Evolutionary conservation across 1,139 yeast species (phyloP), one percentile per base, ranked within the genome.

Genomic region (Nadsonia starkeyi-henricii): DNA sequence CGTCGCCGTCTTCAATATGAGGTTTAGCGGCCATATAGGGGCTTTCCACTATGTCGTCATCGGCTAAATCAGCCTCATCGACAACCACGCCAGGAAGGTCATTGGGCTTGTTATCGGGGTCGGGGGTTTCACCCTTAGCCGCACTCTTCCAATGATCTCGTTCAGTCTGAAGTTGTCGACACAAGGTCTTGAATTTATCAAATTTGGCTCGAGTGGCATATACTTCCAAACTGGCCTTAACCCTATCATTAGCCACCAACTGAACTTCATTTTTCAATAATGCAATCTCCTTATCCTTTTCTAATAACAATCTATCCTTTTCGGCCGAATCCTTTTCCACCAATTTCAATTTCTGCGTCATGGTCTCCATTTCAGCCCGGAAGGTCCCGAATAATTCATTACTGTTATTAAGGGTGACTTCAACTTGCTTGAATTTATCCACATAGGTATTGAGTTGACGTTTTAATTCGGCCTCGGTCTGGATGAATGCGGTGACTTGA

Each of bases 371-470:
- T 45, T 54, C 56, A 41, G 53, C 52, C 13, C 56, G 45, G 42
- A 54, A 54, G 21, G 54, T 53, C 15, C 53, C 42, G 42, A 54
- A 54, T 43, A 54, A 45, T 23, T 54, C 56, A 44, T 54, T 54
- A 20, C 54, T 51, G 39, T 53, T 53, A 43, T 54, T 53, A 33
- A 54, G 44, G 20, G 56, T 53, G 21, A 51, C 56, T 26, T 54
- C 56, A 23, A 54, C 56, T 39, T 54, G 56, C 41, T 53, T 54
- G 51, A 54, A 54, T 45, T 54, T 54, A 36, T 54, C 56, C n/a
- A 54, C 56, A 28, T 54, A 54, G 30, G 53, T 49, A 42, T 53
- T 54, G 41, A 54, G 43, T 42, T 54, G 56, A 9, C 51, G 44
- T 18, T 55, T 50, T 43, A 54, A 45, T 23, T 54, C 56, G 20